Conservation (phyloP, 2,329 filamentous ascomycete species). For the Xylaria sp. region DNA sequence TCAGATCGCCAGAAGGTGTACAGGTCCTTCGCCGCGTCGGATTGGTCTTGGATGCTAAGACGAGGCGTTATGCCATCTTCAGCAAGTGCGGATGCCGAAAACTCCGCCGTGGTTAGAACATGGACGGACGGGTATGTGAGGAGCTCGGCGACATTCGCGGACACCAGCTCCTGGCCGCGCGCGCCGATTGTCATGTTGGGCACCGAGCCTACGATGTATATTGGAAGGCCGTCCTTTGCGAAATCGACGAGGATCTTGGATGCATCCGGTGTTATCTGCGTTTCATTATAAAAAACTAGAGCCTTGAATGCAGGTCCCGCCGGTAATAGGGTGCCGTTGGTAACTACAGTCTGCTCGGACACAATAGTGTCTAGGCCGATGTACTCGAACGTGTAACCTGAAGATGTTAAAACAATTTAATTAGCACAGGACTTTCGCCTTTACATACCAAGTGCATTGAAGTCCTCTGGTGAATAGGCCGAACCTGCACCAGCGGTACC, state of each 20-base stretch:
- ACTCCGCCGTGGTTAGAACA: not conserved
- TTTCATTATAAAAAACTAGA: not conserved
- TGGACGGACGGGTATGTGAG: not conserved
- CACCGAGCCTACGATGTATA: not conserved
- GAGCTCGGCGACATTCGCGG: not conserved
- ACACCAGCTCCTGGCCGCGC: not conserved
- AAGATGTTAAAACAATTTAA: not conserved
- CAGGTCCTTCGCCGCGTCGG: not conserved
- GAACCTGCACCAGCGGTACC: not conserved
- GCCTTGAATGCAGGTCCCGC: not conserved
- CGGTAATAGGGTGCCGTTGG: not conserved
- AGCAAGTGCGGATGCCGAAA: not conserved
- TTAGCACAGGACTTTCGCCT: not conserved
- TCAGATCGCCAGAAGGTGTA: constrained; percentile 1
- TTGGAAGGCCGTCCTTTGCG: not conserved
- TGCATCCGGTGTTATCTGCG: constrained; percentile 1
- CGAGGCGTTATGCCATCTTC: not conserved
- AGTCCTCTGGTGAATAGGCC: not conserved
- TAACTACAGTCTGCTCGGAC: not conserved
- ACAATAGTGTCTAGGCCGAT: not conserved
- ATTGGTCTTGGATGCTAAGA: not conserved
- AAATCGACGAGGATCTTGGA: not conserved
- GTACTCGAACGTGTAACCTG: not conserved
- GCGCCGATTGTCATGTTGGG: not conserved
- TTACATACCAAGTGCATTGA: not conserved